A percentile compares a stretch with the other conserved stretches of the same genome.
Evolutionary conservation across 495 filamentous ascomycete species (phyloP).

Genomic region (Achaetomiella virescens): DNA sequence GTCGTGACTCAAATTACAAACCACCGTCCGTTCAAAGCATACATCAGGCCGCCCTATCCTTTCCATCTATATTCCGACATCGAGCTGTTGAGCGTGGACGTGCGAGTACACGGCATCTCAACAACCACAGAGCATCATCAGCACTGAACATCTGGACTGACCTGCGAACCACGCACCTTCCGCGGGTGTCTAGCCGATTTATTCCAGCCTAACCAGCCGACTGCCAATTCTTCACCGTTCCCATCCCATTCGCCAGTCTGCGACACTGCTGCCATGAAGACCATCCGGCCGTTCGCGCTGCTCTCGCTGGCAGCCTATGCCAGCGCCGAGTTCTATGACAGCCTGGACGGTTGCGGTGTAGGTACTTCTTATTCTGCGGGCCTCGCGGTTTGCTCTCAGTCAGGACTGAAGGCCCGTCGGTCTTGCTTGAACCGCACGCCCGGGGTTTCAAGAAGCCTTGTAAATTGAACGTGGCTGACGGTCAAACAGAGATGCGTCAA

Average conservation of each 20-base stretch:
- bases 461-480: constrained; percentile 14
- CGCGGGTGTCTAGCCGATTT: too few relatives aligned
- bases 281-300: constrained; percentile 18
- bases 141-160: too few relatives aligned
- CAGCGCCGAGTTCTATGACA: constrained; percentile 21
- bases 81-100: too few relatives aligned
- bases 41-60: too few relatives aligned
- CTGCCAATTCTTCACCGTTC: too few relatives aligned
- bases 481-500: constrained; percentile 20
- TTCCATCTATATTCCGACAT: too few relatives aligned
- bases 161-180: too few relatives aligned
- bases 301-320: constrained; percentile 17
- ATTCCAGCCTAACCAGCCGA: too few relatives aligned
- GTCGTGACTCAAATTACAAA: not conserved
- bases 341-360: constrained; percentile 23
- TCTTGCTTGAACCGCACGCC: too few relatives aligned
- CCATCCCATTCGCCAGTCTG: not conserved
- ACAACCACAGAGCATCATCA: too few relatives aligned
- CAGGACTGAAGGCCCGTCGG: too few relatives aligned
- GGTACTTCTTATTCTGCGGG: constrained; percentile 6
- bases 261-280: constrained; percentile 19
- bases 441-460: not conserved
- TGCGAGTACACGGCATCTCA: too few relatives aligned
- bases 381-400: not conserved
- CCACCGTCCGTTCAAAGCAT: not conserved